phyloP scores from a whole-genome alignment of 345 rosid species.

The Cardiospermum halicacabum region DNA sequence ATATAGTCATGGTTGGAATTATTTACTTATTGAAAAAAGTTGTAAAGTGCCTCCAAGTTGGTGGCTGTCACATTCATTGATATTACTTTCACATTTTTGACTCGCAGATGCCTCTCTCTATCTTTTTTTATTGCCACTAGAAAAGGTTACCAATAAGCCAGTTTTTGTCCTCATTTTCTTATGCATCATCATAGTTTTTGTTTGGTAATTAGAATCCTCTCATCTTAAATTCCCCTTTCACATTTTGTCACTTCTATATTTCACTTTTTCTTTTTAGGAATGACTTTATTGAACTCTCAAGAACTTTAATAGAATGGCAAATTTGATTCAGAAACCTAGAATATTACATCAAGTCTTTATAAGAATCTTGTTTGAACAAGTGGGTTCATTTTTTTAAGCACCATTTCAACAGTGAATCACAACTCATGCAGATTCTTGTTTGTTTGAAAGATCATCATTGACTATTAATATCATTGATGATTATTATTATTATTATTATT shows the following conservation, averaged over 20 bases:
- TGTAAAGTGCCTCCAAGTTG: neutral
- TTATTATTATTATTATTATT: too few relatives aligned
- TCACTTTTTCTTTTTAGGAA: neutral
- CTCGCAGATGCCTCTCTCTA: neutral
- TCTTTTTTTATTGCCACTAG: neutral
- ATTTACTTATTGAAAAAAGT: conserved; percentile 6
- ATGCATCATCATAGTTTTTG: neutral
- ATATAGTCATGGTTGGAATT: neutral
- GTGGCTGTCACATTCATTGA: conserved; percentile 14
- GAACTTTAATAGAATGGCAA: too few relatives aligned
- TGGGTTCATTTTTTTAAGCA: neutral
- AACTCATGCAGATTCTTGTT: neutral
- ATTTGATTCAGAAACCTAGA: neutral
- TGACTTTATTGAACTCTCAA: too few relatives aligned
- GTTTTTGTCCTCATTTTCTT: neutral
- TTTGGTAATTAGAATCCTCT: neutral
- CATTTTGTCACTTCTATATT: neutral
- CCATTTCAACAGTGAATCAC: neutral
- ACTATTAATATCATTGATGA: too few relatives aligned
- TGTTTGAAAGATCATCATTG: too few relatives aligned
- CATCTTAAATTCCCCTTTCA: neutral
- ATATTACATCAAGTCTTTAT: neutral
- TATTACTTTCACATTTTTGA: neutral
- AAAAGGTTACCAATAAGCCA: neutral
- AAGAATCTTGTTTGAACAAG: neutral